phyloP scores from a whole-genome alignment of 257 asterid species.

The Linderniella brevidens region DNA sequence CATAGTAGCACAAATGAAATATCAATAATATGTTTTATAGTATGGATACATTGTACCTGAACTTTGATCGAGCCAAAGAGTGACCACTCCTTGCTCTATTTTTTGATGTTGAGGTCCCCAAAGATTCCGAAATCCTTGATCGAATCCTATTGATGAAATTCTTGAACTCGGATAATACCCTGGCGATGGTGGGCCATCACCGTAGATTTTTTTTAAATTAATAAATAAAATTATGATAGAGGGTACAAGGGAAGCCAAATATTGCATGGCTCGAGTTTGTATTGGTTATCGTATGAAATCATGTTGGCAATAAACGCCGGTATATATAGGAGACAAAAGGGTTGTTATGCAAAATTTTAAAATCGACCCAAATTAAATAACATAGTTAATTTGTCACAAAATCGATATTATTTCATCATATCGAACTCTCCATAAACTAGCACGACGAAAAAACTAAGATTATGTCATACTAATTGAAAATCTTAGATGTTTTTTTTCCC shows the following conservation, averaged over 20 bases:
- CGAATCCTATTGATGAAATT: slow-evolving; percentile 29
- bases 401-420: no score
- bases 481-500: no score
- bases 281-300: not conserved
- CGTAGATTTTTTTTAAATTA: slow-evolving; percentile 22
- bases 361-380: no score
- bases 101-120: slow-evolving; percentile 91
- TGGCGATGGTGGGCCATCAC: slow-evolving; percentile 66
- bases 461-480: no score
- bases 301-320: not conserved
- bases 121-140: slow-evolving; percentile 34
- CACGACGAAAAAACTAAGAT: no score
- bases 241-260: slow-evolving; percentile 29
- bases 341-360: no score
- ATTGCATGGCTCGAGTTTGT: not conserved
- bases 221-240: slow-evolving; percentile 15
- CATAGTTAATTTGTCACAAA: no score
- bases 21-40: not conserved
- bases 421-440: no score
- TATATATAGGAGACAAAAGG: no score
- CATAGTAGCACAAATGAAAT: not conserved
- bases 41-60: slow-evolving; percentile 23
- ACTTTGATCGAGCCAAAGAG: slow-evolving; percentile 57
- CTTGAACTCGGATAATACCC: slow-evolving; percentile 69
- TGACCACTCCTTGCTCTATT: slow-evolving; percentile 33